These are phyloP conservation scores for Drechmeria coniospora DNA, from an alignment of 2,329 filamentous ascomycete genomes.

Conservation along the genomic window DNA sequence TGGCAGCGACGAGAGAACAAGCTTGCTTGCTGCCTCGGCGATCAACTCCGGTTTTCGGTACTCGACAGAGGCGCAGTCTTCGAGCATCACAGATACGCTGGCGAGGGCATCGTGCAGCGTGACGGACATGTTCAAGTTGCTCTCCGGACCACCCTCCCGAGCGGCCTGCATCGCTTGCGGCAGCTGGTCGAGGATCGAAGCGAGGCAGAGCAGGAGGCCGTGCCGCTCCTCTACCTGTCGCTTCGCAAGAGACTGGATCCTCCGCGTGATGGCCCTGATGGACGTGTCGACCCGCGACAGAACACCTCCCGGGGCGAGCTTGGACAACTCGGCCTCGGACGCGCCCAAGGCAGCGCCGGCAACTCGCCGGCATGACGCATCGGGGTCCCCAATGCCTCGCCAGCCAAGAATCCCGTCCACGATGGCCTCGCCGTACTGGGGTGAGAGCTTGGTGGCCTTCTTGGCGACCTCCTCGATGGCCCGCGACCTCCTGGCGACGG, in stretches of 20 bases:
- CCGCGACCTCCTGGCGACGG: constrained; percentile 72
- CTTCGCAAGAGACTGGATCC: constrained; percentile 27
- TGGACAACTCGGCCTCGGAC: constrained; percentile 29
- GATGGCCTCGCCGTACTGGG: constrained; percentile 55
- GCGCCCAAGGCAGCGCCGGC: constrained; percentile 56
- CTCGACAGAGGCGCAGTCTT: constrained; percentile 22
- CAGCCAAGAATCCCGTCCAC: constrained; percentile 61
- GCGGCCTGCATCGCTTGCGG: constrained; percentile 12
- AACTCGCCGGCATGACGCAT: constrained; percentile 55
- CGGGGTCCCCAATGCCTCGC: constrained; percentile 74
- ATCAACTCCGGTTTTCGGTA: constrained; percentile 49
- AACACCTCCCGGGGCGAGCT: constrained; percentile 6
- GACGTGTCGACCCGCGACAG: constrained; percentile 16
- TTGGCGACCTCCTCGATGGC: constrained; percentile 67
- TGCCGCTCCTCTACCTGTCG: constrained; percentile 57
- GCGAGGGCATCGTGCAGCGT: constrained; percentile 14
- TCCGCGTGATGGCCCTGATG: constrained; percentile 25
- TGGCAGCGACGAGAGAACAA: constrained; percentile 38
- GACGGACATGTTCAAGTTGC: constrained; percentile 7
- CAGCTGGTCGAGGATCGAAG: constrained; percentile 37
- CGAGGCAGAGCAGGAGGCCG: constrained; percentile 47
- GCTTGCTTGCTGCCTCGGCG: constrained; percentile 42
- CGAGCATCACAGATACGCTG: constrained; percentile 20
- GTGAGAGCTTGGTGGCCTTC: constrained; percentile 49
- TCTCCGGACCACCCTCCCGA: constrained; percentile 2